Conservation (phyloP, 2,329 filamentous ascomycete genomes). For the Ophiostoma australiae region DNA sequence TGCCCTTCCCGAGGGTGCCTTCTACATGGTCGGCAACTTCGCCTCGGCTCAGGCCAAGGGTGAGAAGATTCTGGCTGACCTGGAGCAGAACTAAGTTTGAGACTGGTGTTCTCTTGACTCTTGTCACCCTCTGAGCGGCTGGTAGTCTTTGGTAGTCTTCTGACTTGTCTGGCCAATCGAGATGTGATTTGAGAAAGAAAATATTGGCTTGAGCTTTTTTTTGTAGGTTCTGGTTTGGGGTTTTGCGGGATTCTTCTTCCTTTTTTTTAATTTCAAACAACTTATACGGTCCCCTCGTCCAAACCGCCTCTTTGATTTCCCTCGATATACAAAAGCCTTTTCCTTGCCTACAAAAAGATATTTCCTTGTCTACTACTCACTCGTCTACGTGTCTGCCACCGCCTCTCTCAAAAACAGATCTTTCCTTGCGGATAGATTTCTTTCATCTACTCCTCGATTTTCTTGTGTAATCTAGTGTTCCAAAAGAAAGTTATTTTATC, state of each 20-base stretch:
- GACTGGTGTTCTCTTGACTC: conserved; percentile 2
- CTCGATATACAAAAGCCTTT: conserved; percentile 11
- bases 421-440: neutral
- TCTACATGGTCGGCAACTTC: conserved; percentile 99
- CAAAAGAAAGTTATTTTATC: conserved; percentile 7
- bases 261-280: conserved; percentile 14
- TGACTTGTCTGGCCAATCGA: neutral
- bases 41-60: conserved; percentile 91
- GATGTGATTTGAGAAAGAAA: neutral
- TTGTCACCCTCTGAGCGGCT: neutral
- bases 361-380: conserved; percentile 12
- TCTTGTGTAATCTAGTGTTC: conserved; percentile 19
- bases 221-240: conserved; percentile 15
- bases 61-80: conserved; percentile 98
- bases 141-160: neutral
- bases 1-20: conserved; percentile 83
- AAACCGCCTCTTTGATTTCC: conserved; percentile 8
- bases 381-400: neutral
- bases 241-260: conserved; percentile 17
- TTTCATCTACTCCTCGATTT: conserved; percentile 17
- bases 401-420: neutral
- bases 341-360: conserved; percentile 14
- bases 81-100: conserved; percentile 56
- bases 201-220: conserved; percentile 13
- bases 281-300: conserved; percentile 14